These are phyloP conservation scores for Cystobasidium ongulense DNA, from an alignment of 768 basidiomycete species.

Conservation along the genomic window DNA sequence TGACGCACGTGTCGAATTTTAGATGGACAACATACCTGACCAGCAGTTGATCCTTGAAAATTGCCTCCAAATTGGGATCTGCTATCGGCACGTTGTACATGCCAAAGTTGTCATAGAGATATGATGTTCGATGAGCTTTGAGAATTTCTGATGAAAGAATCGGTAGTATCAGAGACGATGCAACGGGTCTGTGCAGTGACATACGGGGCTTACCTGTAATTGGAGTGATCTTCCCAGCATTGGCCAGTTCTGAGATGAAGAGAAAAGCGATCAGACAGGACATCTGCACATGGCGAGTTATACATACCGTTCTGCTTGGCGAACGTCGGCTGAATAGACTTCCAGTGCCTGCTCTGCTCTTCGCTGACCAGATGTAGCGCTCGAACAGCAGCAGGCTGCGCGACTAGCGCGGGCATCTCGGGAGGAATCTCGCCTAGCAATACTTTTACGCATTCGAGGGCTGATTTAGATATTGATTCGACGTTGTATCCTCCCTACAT, in stretches of 20 bases:
- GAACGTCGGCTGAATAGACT: constrained; percentile 68
- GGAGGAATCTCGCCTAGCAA: constrained; percentile 83
- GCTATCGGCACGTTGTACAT: constrained; percentile 50
- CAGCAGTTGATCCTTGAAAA: constrained; percentile 73
- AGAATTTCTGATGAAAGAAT: constrained; percentile 46
- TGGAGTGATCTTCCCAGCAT: constrained; percentile 36
- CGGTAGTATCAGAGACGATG: background rate
- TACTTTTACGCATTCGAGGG: constrained; percentile 74
- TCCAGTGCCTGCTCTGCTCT: constrained; percentile 88
- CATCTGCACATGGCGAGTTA: background rate
- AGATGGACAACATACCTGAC: constrained; percentile 61
- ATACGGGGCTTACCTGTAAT: constrained; percentile 33
- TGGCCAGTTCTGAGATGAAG: constrained; percentile 13
- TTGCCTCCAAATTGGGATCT: constrained; percentile 54
- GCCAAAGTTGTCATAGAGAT: constrained; percentile 63
- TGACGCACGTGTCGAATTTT: background rate
- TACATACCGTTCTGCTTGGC: constrained; percentile 68
- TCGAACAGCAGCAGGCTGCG: constrained; percentile 73
- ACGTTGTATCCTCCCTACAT: constrained; percentile 88
- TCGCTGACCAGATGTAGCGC: constrained; percentile 79
- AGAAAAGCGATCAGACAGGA: background rate
- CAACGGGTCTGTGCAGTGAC: background rate
- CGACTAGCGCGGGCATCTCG: constrained; percentile 59
- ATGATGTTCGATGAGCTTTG: constrained; percentile 78
- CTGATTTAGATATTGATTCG: constrained; percentile 74